Evolutionary conservation across 1,139 yeast genomes (phyloP), one percentile per base, ranked within the genome.

Genomic region (Diutina mesorugosa): DNA sequence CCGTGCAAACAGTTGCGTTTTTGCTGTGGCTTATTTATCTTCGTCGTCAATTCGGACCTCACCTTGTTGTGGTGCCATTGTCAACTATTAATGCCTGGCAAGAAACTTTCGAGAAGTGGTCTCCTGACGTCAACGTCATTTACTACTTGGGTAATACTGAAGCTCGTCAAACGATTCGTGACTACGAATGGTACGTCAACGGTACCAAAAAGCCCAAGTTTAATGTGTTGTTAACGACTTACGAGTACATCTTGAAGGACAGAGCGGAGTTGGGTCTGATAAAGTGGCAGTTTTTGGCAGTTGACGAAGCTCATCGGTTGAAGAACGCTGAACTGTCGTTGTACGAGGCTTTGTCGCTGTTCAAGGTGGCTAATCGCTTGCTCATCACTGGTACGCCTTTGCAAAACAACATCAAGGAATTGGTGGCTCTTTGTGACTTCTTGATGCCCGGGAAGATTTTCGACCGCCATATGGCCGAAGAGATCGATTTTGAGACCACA

Each of bases 21-120:
- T 75, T 95, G 61, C 87, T 96, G 55, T 93, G 98, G 98, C 78
- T 95, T 56, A 84, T 93, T 38, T 93, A 87, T 68, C 95, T 97
- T 6, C 81, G 99, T 68, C 81, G 96, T 69, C 98, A 91, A 67
- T 88, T 91, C 69, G 99, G 99, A 8, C 99, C 99, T 1, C 97
- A 93, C 70, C 70, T 61, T 53, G 63, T 61, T 32, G 99, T 95
- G 47, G 99, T 95, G 10, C 99, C 99, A 0, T 75, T 95, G 60
- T 89, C 97, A 1, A 95, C 99, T 0, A 84, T 95, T 58, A 97
- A 98, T 1, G 96, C 99, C 0, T 95, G 99, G 99, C 98, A 93
- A 72, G 99, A 95, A 66, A 95, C 99, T 2, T 87, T 95, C 69
- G 99, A 93, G 65, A 82, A 85, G 66, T 95, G 99, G 99, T 83